Evolutionary conservation across 164 flowering plant species (phyloP), one percentile per base, ranked within the genome.

Genomic region (Dillenia suffruticosa): DNA sequence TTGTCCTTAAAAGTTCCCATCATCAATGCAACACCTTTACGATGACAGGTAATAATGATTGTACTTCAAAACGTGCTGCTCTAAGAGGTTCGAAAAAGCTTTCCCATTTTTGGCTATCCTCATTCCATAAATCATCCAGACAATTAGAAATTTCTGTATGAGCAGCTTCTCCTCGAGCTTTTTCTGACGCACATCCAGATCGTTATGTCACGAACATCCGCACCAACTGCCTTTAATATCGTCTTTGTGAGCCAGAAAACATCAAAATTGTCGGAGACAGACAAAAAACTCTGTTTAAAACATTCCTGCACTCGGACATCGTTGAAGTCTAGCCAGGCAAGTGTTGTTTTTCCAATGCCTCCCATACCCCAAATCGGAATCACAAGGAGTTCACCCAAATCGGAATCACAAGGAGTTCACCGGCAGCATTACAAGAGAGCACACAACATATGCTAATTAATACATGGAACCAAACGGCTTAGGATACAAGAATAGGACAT

Each of bases 211-310:
- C 8, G 46, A 53, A 3, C 19, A 9, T 5, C 45, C 12, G 12
- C 26, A 19, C 44, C 9, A 0, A 58, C 51, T 12, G 65, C 44
- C 10, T 15, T 48, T 12, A 51, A 44, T 2, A 71, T 52, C 7
- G 43, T 45, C 50, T 17, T 49, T 24, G 60, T 17, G 0, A 64
- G 40, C 44, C 43, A 44, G 15, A 24, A 32, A 12, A 44, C 19
- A 56, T 51, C 51, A 44, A 69, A 69, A 46, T 54, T 44, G 8
- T 70, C 58, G 6, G 62, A 56, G 9, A 65, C 68, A 65, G 9
- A 64, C 69, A 69, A 65, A 70, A 1, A 32, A n/a, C n/a, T 19
- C 22, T 19, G 1, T 32, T 5, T 5, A 32, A 32, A 32, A 32
- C 40, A 32, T 32, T 32, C 6, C 40, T 26, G 40, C 4, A 60